Base-by-base conservation (phyloP, 306 rosid species). In the Abrus precatorius region DNA sequence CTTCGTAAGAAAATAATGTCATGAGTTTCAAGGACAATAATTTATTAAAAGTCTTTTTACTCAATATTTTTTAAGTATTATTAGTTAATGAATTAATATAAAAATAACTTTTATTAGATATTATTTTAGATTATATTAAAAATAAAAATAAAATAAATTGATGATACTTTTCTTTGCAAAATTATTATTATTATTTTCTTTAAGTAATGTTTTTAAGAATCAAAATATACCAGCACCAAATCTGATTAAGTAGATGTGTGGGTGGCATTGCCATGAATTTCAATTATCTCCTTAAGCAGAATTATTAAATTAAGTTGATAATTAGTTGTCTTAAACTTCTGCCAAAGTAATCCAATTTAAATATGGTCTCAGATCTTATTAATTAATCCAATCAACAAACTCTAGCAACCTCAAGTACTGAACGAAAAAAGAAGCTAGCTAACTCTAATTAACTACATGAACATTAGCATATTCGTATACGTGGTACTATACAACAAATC, bases 281-380 rank as follows among this genome's bases (percentile, higher is more conserved):
- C 13, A 13, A 52, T 52, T 52, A 55, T 55, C 10, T 27, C 33
- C 20, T 60, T 54, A 7, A 20, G 54, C 11, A 44, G 47, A 44
- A 27, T 20, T 20, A 20, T 20, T 20, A 20, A 20, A 20, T 20
- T 20, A 20, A 20, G 20, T 29, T 12, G 4, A 13, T 27, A 33
- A 5, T 28, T 79, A 50, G 33, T 68, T 64, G 32, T 62, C 63
- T 34, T 48, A 34, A 33, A 52, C 41, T 76, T 48, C 30, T 49
- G 48, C 44, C 57, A 67, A 67, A 78, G 53, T 44, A 45, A 57
- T 69, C 14, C 36, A 32, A 44, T 30, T 0, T 20, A 20, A 20
- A 20, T 45, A 7, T 59, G 71, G 45, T 55, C 20, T 33, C 72
- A 13, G 13, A 43, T 41, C 10, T 49, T 40, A 52, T 77, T 13